Evolutionary conservation across 2,329 filamentous ascomycete species (phyloP).

Genomic region (Zymoseptoria crescenta): DNA sequence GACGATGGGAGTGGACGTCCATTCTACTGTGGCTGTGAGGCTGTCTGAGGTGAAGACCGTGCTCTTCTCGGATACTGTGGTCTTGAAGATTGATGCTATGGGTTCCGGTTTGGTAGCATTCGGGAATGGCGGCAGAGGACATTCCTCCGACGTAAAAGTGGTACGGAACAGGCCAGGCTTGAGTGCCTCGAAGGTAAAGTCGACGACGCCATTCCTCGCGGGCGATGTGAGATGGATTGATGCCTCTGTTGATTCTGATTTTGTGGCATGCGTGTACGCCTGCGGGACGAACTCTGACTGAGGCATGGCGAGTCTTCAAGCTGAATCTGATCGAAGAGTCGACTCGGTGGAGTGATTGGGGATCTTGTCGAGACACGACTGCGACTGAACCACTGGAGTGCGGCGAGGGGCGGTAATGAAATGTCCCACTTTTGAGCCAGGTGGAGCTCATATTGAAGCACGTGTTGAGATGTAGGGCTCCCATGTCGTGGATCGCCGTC

Average conservation of each 20-base stretch:
- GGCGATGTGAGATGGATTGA: constrained; percentile 38
- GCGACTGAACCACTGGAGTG: not conserved
- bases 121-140: constrained; percentile 59
- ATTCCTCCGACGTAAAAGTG: constrained; percentile 54
- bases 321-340: not conserved
- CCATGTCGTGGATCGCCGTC: not conserved
- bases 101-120: constrained; percentile 44
- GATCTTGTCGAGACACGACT: not conserved
- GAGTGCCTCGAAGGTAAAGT: constrained; percentile 57
- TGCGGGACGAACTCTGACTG: constrained; percentile 41
- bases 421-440: not conserved
- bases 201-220: constrained; percentile 36
- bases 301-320: constrained; percentile 30
- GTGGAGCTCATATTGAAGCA: not conserved
- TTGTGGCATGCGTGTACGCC: constrained; percentile 29
- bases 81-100: constrained; percentile 3
- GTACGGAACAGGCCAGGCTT: constrained; percentile 59
- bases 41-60: constrained; percentile 36
- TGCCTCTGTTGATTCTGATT: constrained; percentile 17
- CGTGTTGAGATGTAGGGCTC: not conserved
- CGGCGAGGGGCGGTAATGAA: not conserved
- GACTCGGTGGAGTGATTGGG: not conserved
- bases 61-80: constrained; percentile 23
- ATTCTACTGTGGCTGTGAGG: constrained; percentile 51
- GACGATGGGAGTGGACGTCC: constrained; percentile 51